Base-by-base conservation (phyloP, 768 basidiomycete species). In the Harrya chromipes region DNA sequence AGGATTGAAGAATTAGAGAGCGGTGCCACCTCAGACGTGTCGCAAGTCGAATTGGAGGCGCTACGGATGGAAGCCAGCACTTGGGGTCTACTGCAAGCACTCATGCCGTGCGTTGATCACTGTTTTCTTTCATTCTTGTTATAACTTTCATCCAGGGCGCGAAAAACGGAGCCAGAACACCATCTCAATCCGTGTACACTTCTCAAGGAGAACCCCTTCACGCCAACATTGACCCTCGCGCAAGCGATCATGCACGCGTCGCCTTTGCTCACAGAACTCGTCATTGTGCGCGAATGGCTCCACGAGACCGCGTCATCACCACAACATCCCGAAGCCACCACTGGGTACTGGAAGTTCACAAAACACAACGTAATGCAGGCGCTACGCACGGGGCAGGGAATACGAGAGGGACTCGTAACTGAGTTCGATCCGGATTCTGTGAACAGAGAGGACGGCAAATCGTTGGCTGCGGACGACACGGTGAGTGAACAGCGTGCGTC, bases 251-350 rank as follows among this genome's bases (percentile, higher is more conserved):
- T 94, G 74, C 69, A 78, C 41, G 69, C 80, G 4, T 88, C 84
- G 0, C 81, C 80, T 0, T 74, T 85, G 2, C 81, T 92, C 31
- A 69, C 79, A 1, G 90, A 91, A 52, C 87, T 92, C 47, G 74
- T 89, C 40, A 82, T 87, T 38, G 83, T 92, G 8, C 81, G 87
- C n/a, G 89, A 92, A 65, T 94, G 91, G 91, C 74, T 92, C 1
- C 87, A 91, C 53, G 87, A 90, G 36, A 85, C 80, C 0, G 86
- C 88, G 0, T 79, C 82, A 0, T 49, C 74, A n/a, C 78, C 80
- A 0, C 67, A 73, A 26, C 74, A 77, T 37, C 84, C 85, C 1
- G 90, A 88, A 59, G 84, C 85, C 19, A 85, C 83, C 6, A 85
- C 82, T 0, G 90, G 87, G 3, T 94, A 93, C 68, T 87, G 85